Base-by-base conservation (phyloP, 2,329 filamentous ascomycete species). In the Colletotrichum sp. region DNA sequence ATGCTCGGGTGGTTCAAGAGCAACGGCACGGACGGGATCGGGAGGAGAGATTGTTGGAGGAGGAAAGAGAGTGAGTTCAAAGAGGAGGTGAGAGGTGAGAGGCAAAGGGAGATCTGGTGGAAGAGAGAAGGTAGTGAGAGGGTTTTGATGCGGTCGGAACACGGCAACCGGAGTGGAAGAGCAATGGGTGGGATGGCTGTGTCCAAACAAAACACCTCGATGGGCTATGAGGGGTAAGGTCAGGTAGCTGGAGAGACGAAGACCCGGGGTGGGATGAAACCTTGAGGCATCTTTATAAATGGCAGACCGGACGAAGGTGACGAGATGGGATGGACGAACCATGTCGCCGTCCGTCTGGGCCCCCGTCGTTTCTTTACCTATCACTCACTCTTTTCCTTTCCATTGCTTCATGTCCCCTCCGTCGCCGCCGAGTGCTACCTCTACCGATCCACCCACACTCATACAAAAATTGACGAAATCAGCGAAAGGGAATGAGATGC, bases 401-500 rank as follows among this genome's bases (percentile, higher is more conserved):
- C 43, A 13, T 51, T 21, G 21, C 13, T 57, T 33, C 21, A 55
- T 67, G 36, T 58, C 34, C 29, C n/a, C 66, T 67, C 71, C 71
- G 61, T 62, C 67, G 27, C 67, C 61, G 71, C 68, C 71, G 71
- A 63, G 57, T 67, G 62, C 71, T 62, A 71, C 71, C 55, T 24
- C 43, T 51, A n/a, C 34, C 43, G 71, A 67, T 73, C 71, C 71
- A 73, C 71, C 47, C 71, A 73, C 71, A 73, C 71, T 57, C 51
- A 51, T 55, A 61, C 51, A 70, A 36, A n/a, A 15, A 57, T 47
- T 31, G 33, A 24, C 55, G 31, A 31, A 54, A 31, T 61, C 31
- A 21, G 36, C 24, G 67, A 43, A 71, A 6, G 21, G 29, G 24
- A 57, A 57, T 27, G 27, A 57, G 24, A 24, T 57, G 27, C 54